A percentile compares a stretch with the other conserved stretches of the same genome.
Conservation (phyloP, 768 basidiomycete genomes). For the Leccinellum rugosiceps region DNA sequence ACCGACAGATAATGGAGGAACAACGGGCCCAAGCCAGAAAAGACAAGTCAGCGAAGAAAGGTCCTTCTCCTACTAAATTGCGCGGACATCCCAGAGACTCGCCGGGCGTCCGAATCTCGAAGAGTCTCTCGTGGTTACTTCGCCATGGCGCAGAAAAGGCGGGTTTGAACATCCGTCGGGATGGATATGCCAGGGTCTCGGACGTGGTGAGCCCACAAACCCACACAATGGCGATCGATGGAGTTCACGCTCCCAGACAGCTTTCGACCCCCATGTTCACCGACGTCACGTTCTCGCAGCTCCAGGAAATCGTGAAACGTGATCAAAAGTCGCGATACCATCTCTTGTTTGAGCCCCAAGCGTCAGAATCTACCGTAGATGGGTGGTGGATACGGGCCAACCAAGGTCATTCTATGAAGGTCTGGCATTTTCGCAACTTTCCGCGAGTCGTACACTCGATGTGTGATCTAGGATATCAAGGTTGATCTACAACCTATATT, state of each 20-base stretch:
- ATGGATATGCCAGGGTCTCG: constrained; percentile 80
- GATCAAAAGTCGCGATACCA: constrained; percentile 69
- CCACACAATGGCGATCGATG: neutral
- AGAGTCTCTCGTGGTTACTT: constrained; percentile 88
- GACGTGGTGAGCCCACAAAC: constrained; percentile 69
- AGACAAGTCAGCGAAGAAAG: constrained; percentile 7
- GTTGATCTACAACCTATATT: constrained; percentile 61
- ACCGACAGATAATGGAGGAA: constrained; percentile 8
- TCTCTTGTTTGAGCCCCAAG: constrained; percentile 49
- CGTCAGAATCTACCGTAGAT: constrained; percentile 29
- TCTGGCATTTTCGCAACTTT: constrained; percentile 25
- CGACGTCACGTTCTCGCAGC: constrained; percentile 46
- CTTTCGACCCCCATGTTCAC: constrained; percentile 67
- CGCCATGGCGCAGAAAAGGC: constrained; percentile 84
- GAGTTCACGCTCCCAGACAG: constrained; percentile 37
- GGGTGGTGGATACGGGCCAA: constrained; percentile 90
- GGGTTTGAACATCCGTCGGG: constrained; percentile 68
- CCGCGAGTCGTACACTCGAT: neutral
- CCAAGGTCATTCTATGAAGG: constrained; percentile 87
- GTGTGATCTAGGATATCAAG: constrained; percentile 51
- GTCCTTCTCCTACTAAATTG: constrained; percentile 38
- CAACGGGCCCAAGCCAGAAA: constrained; percentile 1
- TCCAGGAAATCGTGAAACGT: constrained; percentile 62
- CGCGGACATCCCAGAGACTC: constrained; percentile 62
- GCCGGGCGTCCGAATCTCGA: constrained; percentile 70